A percentile compares a stretch with the other conserved stretches of the same genome.
phyloP scores from a whole-genome alignment of 306 rosid genomes.

The Purshia tridentata region DNA sequence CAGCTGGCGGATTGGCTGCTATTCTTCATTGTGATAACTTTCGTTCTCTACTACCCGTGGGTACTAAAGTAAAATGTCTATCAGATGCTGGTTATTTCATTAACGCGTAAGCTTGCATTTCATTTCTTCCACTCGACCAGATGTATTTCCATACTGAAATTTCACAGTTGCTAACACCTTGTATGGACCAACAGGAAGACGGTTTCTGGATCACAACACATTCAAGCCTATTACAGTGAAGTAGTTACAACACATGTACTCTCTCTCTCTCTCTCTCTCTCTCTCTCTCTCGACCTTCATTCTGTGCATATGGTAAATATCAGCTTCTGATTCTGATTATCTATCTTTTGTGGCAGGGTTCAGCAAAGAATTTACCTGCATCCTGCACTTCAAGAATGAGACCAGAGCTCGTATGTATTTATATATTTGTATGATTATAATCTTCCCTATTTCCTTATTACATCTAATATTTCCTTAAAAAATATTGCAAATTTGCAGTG shows the following conservation, averaged over 20 bases:
- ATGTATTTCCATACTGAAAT: background rate
- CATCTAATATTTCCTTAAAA: background rate
- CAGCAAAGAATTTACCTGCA: constrained; percentile 69
- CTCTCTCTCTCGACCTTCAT: constrained; percentile 11
- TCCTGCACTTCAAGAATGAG: constrained; percentile 79
- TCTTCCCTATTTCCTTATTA: background rate
- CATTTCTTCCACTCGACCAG: background rate
- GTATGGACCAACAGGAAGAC: constrained; percentile 59
- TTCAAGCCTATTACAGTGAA: constrained; percentile 52
- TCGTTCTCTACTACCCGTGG: constrained; percentile 52
- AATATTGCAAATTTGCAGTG: constrained; percentile 52
- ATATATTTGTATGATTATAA: background rate
- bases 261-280: constrained; percentile 14
- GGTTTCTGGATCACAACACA: constrained; percentile 65
- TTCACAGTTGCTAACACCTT: background rate
- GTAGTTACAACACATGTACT: constrained; percentile 76
- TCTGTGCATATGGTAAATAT: background rate
- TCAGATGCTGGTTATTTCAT: constrained; percentile 95
- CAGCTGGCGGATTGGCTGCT: constrained; percentile 92
- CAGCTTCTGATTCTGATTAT: constrained; percentile 2
- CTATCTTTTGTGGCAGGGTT: constrained; percentile 42
- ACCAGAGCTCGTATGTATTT: constrained; percentile 61
- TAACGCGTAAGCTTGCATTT: constrained; percentile 52
- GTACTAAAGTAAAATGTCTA: constrained; percentile 77
- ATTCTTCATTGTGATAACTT: constrained; percentile 85